phyloP scores from a whole-genome alignment of 148 eudicot genomes.

The Camellia lanceoleosa region DNA sequence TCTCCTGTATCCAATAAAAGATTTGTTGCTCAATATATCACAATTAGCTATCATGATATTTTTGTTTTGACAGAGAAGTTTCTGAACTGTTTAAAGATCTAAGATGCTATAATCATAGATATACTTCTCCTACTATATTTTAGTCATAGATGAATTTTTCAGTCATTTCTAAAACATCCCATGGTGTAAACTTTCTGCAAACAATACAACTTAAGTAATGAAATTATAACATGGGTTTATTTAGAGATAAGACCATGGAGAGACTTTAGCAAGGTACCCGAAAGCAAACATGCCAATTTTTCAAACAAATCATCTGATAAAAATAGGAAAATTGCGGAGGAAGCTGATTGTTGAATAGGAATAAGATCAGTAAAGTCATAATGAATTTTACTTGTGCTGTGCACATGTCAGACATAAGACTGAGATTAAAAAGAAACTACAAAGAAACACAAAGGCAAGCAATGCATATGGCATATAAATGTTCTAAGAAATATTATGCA shows the following conservation, averaged over 20 bases:
- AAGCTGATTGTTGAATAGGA: too few relatives aligned
- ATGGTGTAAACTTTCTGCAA: not conserved
- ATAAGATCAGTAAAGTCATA: too few relatives aligned
- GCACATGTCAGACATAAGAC: too few relatives aligned
- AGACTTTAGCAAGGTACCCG: not conserved
- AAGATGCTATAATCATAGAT: not conserved
- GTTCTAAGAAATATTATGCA: not conserved
- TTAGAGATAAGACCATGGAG: not conserved
- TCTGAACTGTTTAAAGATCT: not conserved
- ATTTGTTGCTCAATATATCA: not conserved
- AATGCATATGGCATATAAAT: too few relatives aligned
- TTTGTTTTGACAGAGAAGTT: constrained; percentile 1
- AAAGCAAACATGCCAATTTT: not conserved
- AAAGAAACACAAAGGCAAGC: too few relatives aligned
- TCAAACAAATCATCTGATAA: too few relatives aligned
- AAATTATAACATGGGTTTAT: not conserved
- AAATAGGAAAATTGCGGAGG: too few relatives aligned
- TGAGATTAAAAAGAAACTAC: too few relatives aligned
- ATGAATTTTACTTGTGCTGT: too few relatives aligned
- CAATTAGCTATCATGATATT: not conserved
- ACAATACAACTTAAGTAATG: not conserved
- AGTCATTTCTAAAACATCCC: not conserved
- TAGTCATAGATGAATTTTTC: not conserved
- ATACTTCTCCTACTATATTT: not conserved
- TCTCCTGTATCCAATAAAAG: not conserved